These are phyloP conservation scores for Silene latifolia DNA, from an alignment of 148 eudicot genomes.

Conservation along the genomic window DNA sequence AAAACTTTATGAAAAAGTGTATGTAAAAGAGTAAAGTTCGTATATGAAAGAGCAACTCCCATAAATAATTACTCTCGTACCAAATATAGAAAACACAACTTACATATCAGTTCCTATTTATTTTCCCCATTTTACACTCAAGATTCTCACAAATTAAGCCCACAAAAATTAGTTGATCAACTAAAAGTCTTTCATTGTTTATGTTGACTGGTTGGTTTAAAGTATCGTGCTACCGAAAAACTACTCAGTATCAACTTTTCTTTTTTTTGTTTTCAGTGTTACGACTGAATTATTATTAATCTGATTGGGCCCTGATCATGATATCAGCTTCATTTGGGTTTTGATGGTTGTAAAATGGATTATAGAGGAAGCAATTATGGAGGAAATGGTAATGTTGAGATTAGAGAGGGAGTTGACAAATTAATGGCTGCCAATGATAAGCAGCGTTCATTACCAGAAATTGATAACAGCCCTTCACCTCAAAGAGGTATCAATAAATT, in stretches of 20 bases:
- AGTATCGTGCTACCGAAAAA: neutral
- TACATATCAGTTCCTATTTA: too few species aligned
- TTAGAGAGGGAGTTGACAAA: slow-evolving; percentile 9
- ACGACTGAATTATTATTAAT: neutral
- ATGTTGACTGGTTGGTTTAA: slow-evolving; percentile 3
- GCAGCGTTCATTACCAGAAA: slow-evolving; percentile 16
- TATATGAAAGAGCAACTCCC: too few species aligned
- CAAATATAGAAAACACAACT: too few species aligned
- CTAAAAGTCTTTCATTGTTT: slow-evolving; percentile 8
- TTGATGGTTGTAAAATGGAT: slow-evolving; percentile 12
- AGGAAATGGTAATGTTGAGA: slow-evolving; percentile 15
- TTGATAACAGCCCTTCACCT: slow-evolving; percentile 5
- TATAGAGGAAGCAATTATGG: slow-evolving; percentile 11
- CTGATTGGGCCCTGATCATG: neutral
- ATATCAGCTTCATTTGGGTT: neutral
- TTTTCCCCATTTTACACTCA: too few species aligned
- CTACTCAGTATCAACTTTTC: neutral
- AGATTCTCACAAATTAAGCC: neutral
- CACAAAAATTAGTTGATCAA: neutral
- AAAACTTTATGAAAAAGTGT: too few species aligned
- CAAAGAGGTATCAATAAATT: slow-evolving; percentile 12
- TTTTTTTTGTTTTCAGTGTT: slow-evolving; percentile 4
- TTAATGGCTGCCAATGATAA: neutral
- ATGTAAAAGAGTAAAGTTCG: too few species aligned
- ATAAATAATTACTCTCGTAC: too few species aligned